Evolutionary conservation across 1,139 yeast genomes (phyloP).

Genomic region (Candida anutae): DNA sequence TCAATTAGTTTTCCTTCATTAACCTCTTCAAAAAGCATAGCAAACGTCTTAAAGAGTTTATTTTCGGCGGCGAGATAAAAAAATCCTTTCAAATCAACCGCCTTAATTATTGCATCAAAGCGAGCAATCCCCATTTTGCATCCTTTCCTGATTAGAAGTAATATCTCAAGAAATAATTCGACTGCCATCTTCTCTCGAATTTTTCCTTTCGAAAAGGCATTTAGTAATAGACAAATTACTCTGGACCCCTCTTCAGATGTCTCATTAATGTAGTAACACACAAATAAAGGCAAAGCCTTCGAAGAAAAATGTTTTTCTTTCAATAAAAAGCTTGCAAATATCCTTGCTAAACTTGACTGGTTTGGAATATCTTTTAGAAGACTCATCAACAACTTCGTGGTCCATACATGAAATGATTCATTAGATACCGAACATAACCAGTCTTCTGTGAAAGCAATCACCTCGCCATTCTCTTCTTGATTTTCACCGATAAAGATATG

Average conservation of each 20-base stretch:
- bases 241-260: constrained; percentile 9
- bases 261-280: constrained; percentile 15
- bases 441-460: constrained; percentile 5
- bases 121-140: constrained; percentile 20
- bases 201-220: neutral
- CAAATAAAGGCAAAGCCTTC: constrained; percentile 16
- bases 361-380: constrained; percentile 24
- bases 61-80: constrained; percentile 28
- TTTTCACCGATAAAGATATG: constrained; percentile 24
- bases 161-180: constrained; percentile 26
- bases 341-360: constrained; percentile 14
- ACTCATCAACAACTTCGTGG: constrained; percentile 23
- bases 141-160: constrained; percentile 41
- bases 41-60: constrained; percentile 37
- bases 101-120: constrained; percentile 28
- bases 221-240: constrained; percentile 3
- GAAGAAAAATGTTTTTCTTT: constrained; percentile 17
- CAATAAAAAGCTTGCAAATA: constrained; percentile 18
- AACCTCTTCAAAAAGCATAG: constrained; percentile 51
- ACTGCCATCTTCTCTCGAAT: constrained; percentile 5
- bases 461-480: constrained; percentile 7
- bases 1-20: constrained; percentile 7
- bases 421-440: constrained; percentile 3
- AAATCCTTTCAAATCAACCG: constrained; percentile 22
- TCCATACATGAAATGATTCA: constrained; percentile 17